Base-by-base conservation (phyloP, 352 stramenopile species). In the Saprolegnia diclina region DNA sequence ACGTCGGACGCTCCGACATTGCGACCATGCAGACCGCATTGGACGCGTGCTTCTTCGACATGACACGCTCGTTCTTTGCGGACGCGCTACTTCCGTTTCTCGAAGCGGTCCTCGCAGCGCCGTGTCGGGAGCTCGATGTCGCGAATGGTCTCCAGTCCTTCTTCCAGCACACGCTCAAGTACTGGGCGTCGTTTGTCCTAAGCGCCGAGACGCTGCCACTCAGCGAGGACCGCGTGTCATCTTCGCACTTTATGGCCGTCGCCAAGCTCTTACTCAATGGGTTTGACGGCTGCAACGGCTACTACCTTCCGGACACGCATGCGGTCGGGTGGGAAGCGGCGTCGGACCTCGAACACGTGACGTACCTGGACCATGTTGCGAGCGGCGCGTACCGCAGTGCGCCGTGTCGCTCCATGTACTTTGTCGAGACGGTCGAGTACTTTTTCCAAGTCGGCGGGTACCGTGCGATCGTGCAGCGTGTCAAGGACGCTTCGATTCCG, bases 401-500 rank as follows among this genome's bases (percentile, higher is more conserved):
- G 32, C 87, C 87, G 40, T 91, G 79, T 32, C 77, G 87, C 19
- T 94, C 85, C 19, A 78, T 88, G 38, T 91, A 91, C 53, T 95
- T 81, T 70, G 82, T 94, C 61, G 85, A 92, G 70, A 90, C 83
- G n/a, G 65, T 94, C 18, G 87, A 95, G 26, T 67, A 89, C 24
- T 94, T 95, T 65, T 71, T 95, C 10, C 87, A 95, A 82, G 83
- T 79, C 1, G 84, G 85, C 62, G 87, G 87, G 4, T 90, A 90
- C 42, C 78, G 75, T 9, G 77, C 91, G 29, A 85, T 95, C 50
- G 72, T 91, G 22, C 74, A 80, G 9, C 52, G 52, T 26, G 35
- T 59, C 1, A 16, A 59, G 11, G 64, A 71, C 7, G 52, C 67
- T 4, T 75, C 87, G 1, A 72, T 91, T 37, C 52, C 75, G 18